Percentiles rank a stretch among this genome's conserved stretches.
phyloP scores from a whole-genome alignment of 177 flowering plant species.

The Vitis hybrid region DNA sequence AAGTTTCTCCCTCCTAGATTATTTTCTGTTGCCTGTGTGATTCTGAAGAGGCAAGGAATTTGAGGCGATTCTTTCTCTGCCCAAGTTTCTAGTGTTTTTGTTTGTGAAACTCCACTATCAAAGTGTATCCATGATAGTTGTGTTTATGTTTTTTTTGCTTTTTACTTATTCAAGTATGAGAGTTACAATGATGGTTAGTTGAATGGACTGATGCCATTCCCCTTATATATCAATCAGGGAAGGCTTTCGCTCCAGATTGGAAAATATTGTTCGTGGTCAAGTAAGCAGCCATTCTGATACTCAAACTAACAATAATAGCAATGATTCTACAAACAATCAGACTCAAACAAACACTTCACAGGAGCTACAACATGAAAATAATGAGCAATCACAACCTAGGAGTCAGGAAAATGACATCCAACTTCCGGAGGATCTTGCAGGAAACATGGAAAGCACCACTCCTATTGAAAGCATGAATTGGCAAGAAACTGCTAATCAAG shows the following conservation, averaged over 20 bases:
- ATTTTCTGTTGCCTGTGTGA: too few relatives aligned
- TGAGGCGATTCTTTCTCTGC: too few relatives aligned
- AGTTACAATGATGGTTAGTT: neutral
- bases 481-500: slow-evolving; percentile 45
- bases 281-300: slow-evolving; percentile 48
- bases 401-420: slow-evolving; percentile 34
- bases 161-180: neutral
- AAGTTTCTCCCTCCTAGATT: too few relatives aligned
- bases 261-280: slow-evolving; percentile 83
- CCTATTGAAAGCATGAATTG: slow-evolving; percentile 28
- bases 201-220: neutral
- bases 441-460: slow-evolving; percentile 25
- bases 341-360: slow-evolving; percentile 19
- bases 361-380: slow-evolving; percentile 31
- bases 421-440: slow-evolving; percentile 30
- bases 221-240: slow-evolving; percentile 46
- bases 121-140: neutral
- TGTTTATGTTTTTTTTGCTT: neutral
- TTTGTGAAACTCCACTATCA: too few relatives aligned
- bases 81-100: too few relatives aligned
- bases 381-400: slow-evolving; percentile 36
- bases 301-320: slow-evolving; percentile 17
- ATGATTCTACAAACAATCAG: slow-evolving; percentile 29
- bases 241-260: slow-evolving; percentile 79
- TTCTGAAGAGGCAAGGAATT: too few relatives aligned